A percentile compares a stretch with the other conserved stretches of the same genome.
These are phyloP conservation scores for Solanum tarijense DNA, from an alignment of 257 asterid species.

Conservation along the genomic window DNA sequence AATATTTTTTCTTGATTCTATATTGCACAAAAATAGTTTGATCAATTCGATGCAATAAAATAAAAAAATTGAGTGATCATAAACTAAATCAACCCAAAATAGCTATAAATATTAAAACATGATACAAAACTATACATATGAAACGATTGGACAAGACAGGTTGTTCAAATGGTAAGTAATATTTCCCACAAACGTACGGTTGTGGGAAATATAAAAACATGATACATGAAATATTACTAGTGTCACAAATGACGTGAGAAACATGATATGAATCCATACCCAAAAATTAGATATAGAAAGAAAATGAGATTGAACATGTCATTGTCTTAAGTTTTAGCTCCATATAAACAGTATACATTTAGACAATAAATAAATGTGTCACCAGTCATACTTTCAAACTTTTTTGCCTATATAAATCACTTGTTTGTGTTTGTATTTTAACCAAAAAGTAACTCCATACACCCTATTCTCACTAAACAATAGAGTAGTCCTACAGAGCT, in stretches of 20 bases:
- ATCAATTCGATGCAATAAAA: neutral
- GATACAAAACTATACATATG: neutral
- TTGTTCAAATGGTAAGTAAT: neutral
- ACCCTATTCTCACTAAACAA: neutral
- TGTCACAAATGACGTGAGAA: neutral
- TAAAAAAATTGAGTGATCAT: neutral
- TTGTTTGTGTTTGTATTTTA: neutral
- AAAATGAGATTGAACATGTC: neutral
- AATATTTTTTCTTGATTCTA: neutral
- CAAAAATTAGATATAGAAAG: neutral
- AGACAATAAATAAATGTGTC: neutral
- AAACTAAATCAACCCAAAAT: neutral
- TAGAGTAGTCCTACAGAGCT: constrained; percentile 2
- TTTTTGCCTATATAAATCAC: constrained; percentile 17
- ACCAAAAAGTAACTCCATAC: neutral
- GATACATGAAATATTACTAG: neutral
- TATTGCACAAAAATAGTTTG: neutral
- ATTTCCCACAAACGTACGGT: neutral
- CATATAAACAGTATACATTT: neutral
- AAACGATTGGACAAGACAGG: neutral
- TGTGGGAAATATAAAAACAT: neutral
- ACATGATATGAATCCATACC: neutral
- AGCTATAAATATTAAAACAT: neutral
- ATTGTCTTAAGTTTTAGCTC: neutral
- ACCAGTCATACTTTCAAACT: neutral